Percentiles rank a stretch among this genome's conserved stretches.
These are phyloP conservation scores for Closterium sp. DNA, from an alignment of 139 green algal species.

Conservation along the genomic window DNA sequence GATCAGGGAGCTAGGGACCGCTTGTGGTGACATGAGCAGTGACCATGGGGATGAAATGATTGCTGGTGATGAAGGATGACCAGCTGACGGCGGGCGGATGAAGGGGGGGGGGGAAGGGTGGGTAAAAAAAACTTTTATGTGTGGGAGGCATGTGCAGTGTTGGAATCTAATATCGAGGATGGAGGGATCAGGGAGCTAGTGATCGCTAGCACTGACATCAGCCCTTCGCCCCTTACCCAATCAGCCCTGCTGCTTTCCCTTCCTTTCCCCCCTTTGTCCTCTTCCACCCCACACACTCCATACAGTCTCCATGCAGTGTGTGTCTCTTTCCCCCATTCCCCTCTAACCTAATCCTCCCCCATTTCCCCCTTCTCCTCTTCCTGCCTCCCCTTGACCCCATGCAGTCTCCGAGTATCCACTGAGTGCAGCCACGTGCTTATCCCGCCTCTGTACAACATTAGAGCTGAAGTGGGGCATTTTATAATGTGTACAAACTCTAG, in stretches of 20 bases:
- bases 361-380: background rate
- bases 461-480: slow-evolving; percentile 85
- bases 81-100: too few relatives aligned
- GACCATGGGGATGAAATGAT: background rate
- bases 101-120: too few relatives aligned
- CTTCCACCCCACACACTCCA: background rate
- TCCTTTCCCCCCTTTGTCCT: background rate
- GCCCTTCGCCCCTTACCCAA: too few relatives aligned
- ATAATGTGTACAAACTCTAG: slow-evolving; percentile 49
- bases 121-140: too few relatives aligned
- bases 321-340: background rate
- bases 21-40: background rate
- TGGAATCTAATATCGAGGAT: too few relatives aligned
- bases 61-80: background rate
- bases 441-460: slow-evolving; percentile 82
- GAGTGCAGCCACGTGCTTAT: slow-evolving; percentile 80
- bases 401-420: slow-evolving; percentile 89
- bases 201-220: too few relatives aligned
- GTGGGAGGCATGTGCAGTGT: too few relatives aligned
- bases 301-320: background rate
- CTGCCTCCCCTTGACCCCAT: background rate
- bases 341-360: background rate
- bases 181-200: too few relatives aligned
- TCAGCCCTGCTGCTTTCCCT: background rate
- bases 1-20: too few relatives aligned